A percentile compares a stretch with the other conserved stretches of the same genome.
These are phyloP conservation scores for Rubroboletus satanas DNA, from an alignment of 768 basidiomycete genomes.

Conservation along the genomic window DNA sequence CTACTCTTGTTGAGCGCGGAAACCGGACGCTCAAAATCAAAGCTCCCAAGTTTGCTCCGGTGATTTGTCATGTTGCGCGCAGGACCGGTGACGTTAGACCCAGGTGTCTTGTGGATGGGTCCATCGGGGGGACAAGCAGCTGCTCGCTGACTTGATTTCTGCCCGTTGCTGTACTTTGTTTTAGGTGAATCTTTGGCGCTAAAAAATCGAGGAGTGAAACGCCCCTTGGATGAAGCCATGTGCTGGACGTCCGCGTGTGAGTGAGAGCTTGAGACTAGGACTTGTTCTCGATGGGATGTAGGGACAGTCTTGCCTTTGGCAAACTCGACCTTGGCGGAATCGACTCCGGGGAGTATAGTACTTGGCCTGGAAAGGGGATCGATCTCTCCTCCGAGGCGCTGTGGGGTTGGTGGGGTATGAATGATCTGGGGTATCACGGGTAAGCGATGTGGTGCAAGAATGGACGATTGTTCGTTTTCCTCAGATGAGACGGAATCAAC, in stretches of 20 bases:
- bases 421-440: conserved; percentile 31
- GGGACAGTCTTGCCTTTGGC: conserved; percentile 15
- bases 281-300: conserved; percentile 24
- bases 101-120: conserved; percentile 7
- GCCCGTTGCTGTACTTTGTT: conserved; percentile 20
- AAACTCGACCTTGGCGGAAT: conserved; percentile 7
- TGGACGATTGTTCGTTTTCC: conserved; percentile 26
- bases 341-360: conserved; percentile 6
- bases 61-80: conserved; percentile 34
- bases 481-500: conserved; percentile 25
- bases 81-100: conserved; percentile 1
- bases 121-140: conserved; percentile 7
- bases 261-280: conserved; percentile 25
- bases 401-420: conserved; percentile 37
- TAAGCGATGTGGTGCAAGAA: conserved; percentile 26
- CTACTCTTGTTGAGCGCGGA: conserved; percentile 30
- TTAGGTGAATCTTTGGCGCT: conserved; percentile 24
- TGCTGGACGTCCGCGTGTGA: conserved; percentile 8
- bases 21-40: conserved; percentile 72
- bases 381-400: conserved; percentile 21
- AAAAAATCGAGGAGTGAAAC: conserved; percentile 32
- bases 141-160: conserved; percentile 25
- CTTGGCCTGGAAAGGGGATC: conserved; percentile 5
- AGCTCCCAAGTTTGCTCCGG: conserved; percentile 63
- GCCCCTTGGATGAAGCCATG: conserved; percentile 14